phyloP scores from a whole-genome alignment of 2,329 filamentous ascomycete species.

The Trichoderma afroharzianum region DNA sequence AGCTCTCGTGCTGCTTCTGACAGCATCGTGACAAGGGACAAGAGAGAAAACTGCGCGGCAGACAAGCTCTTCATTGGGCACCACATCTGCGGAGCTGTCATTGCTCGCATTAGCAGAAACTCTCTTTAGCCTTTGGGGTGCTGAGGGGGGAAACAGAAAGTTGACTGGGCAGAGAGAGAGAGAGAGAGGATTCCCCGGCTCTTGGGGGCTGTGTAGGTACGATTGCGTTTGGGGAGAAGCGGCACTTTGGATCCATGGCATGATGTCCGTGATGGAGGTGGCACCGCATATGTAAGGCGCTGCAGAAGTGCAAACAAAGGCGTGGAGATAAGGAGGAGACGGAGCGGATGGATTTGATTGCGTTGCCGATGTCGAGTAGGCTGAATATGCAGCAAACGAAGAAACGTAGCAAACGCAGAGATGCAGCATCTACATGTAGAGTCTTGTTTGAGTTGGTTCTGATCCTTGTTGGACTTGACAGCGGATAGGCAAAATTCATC shows the following conservation, averaged over 20 bases:
- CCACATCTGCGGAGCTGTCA: neutral
- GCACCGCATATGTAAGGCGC: neutral
- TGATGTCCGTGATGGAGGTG: neutral
- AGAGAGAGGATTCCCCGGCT: neutral
- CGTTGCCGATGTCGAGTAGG: neutral
- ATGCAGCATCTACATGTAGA: neutral
- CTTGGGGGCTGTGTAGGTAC: neutral
- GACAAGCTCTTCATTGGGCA: neutral
- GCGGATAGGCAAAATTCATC: neutral
- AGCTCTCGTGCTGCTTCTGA: neutral
- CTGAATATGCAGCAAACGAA: neutral
- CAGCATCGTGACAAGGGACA: neutral
- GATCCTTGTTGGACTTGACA: neutral
- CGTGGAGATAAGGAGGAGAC: neutral
- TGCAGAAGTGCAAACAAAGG: slow-evolving; percentile 1
- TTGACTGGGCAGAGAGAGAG: neutral
- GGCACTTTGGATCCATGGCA: neutral
- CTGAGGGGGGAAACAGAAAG: neutral
- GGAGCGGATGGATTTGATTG: neutral
- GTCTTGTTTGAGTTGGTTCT: neutral
- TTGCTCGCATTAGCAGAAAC: slow-evolving; percentile 1
- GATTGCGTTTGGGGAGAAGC: neutral
- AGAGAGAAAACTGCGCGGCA: neutral
- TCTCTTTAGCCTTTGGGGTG: neutral
- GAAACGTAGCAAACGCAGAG: neutral